Conservation (phyloP, 441 rosid genomes). For the California macrophylla region DNA sequence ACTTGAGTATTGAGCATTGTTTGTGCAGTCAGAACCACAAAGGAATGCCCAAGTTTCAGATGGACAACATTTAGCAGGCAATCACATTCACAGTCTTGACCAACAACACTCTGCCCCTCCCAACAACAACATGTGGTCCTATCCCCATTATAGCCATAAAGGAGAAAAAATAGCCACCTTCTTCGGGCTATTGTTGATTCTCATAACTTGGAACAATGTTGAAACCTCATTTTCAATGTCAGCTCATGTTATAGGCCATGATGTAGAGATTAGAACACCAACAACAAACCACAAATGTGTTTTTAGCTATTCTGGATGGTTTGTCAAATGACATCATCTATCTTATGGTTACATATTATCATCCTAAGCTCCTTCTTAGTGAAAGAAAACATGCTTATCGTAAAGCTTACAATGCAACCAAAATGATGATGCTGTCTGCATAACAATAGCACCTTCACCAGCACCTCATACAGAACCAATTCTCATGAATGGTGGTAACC, state of each 20-base stretch:
- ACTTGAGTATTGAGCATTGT: no score
- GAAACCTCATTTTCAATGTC: no score
- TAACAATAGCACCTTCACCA: conserved; percentile 75
- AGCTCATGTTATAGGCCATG: no score
- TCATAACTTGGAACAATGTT: no score
- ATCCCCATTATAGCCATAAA: neutral
- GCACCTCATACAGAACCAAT: conserved; percentile 75
- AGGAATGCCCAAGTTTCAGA: neutral
- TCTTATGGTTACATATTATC: neutral
- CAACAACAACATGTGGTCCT: neutral
- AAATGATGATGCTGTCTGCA: conserved; percentile 52
- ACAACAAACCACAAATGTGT: no score
- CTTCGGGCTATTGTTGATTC: no score
- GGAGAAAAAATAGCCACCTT: no score
- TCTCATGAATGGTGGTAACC: conserved; percentile 64
- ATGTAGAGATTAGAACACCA: no score
- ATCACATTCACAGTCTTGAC: neutral
- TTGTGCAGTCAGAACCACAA: neutral
- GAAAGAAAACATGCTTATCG: neutral
- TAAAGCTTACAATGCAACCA: conserved; percentile 61
- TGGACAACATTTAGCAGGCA: neutral
- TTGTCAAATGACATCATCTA: neutral
- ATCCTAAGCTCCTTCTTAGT: neutral
- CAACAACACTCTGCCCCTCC: neutral
- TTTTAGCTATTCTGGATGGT: no score